Conservation (phyloP, 2,329 filamentous ascomycete genomes). For the Colletotrichum euphorbiae region DNA sequence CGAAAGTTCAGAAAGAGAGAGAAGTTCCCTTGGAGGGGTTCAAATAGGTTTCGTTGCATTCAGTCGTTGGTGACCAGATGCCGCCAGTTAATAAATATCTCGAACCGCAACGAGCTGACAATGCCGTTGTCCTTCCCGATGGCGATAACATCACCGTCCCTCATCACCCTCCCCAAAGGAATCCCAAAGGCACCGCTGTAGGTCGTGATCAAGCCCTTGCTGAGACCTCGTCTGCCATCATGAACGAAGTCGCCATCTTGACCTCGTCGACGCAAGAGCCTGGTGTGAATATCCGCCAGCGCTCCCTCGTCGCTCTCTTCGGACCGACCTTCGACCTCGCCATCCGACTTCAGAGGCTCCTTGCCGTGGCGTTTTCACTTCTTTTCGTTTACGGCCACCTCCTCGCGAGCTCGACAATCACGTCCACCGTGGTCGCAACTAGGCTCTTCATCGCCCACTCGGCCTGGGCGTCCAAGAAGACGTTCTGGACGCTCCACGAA, state of each 20-base stretch:
- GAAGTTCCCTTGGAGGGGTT: background rate
- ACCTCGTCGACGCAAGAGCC: slow-evolving; percentile 53
- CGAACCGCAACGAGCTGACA: slow-evolving; percentile 5
- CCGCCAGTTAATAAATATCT: slow-evolving; percentile 32
- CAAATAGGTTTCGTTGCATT: slow-evolving; percentile 3
- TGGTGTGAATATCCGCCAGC: slow-evolving; percentile 45
- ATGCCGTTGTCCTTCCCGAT: slow-evolving; percentile 2
- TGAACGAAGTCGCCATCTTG: slow-evolving; percentile 54
- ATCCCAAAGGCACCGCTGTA: slow-evolving; percentile 14
- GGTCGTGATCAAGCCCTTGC: slow-evolving; percentile 33
- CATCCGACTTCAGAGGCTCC: slow-evolving; percentile 50
- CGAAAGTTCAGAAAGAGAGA: background rate
- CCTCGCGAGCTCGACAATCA: slow-evolving; percentile 46
- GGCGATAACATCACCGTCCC: background rate
- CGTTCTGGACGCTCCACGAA: slow-evolving; percentile 36
- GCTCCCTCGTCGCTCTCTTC: slow-evolving; percentile 49
- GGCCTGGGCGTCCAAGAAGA: slow-evolving; percentile 44
- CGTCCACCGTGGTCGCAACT: slow-evolving; percentile 45
- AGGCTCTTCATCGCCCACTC: slow-evolving; percentile 47
- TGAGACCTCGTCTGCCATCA: slow-evolving; percentile 40
- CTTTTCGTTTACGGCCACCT: slow-evolving; percentile 48
- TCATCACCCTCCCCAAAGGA: background rate
- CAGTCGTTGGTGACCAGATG: slow-evolving; percentile 25
- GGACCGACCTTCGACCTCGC: slow-evolving; percentile 50
- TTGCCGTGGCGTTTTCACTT: slow-evolving; percentile 48